Conservation (phyloP, 2,329 filamentous ascomycete species). For the Colletotrichum trifolii region DNA sequence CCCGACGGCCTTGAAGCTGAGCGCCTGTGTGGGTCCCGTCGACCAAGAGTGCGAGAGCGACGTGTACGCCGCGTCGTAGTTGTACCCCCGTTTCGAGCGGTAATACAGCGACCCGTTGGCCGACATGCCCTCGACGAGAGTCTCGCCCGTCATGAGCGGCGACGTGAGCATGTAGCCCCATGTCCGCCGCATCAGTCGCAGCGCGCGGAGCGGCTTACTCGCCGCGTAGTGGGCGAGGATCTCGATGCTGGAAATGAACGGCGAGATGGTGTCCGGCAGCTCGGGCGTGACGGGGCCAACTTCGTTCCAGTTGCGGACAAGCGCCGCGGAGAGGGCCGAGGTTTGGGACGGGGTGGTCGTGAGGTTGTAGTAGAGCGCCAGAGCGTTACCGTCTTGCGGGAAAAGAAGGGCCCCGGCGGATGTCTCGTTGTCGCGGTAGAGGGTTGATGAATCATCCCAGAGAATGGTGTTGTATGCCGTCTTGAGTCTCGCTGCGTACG, state of each 20-base stretch:
- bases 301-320: constrained; percentile 42
- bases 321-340: constrained; percentile 36
- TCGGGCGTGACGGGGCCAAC: constrained; percentile 47
- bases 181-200: constrained; percentile 43
- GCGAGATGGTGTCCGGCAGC: constrained; percentile 49
- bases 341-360: constrained; percentile 33
- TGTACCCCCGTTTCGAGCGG: constrained; percentile 44
- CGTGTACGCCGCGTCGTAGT: constrained; percentile 46
- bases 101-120: constrained; percentile 51
- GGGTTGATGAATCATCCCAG: constrained; percentile 54
- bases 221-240: constrained; percentile 46
- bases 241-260: constrained; percentile 49
- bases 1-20: constrained; percentile 43
- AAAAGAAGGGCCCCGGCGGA: constrained; percentile 51
- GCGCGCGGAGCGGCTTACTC: constrained; percentile 38
- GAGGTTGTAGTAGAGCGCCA: constrained; percentile 52
- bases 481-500: constrained; percentile 31
- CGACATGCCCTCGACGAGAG: constrained; percentile 49
- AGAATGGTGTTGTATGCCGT: constrained; percentile 56
- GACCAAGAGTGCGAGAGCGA: constrained; percentile 50
- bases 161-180: constrained; percentile 46
- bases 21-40: constrained; percentile 43
- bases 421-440: constrained; percentile 60
- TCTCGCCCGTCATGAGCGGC: constrained; percentile 48
- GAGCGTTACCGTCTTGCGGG: constrained; percentile 62